Base-by-base conservation (phyloP, 78 protist genomes). In the Dictyostelium capitatum region DNA sequence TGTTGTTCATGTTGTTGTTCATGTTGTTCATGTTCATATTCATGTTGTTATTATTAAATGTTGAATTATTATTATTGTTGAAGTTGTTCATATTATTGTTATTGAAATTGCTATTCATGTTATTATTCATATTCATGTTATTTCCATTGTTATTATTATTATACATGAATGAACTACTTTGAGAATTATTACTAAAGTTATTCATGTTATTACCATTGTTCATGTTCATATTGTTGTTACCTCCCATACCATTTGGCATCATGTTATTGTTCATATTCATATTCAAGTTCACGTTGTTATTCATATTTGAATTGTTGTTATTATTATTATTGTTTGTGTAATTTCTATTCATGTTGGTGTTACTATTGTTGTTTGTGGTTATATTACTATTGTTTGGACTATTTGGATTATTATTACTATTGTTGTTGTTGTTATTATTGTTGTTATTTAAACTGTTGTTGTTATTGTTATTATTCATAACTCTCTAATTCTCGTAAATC, bases 391-490 rank as follows among this genome's bases (percentile, higher is more conserved):
- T 82, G 17, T 46, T 70, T 28, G 46, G 67, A 57, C 25, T 65
- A 62, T 56, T 56, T 3, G 5, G 17, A 56, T 56, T 56, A 56
- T 20, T 56, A 56, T 56, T 54, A 8, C 2, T 54, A 54, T 54
- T 54, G 19, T 54, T 19, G 15, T 9, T 20, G 19, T n/a, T 25
- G 4, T 62, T 62, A 10, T 62, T n/a, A 62, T 62, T 79, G 67
- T 25, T 78, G 14, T 50, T 51, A 54, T 56, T 78, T 23, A 6
- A 23, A 54, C 3, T 32, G 20, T 32, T 67, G 20, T 77, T 54
- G 47, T 53, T 77, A 57, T 77, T 72, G 7, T 8, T 47, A 25
- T 43, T 46, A n/a, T 73, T 73, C 53, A 62, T 80, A 25, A 37
- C 43, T 37, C 43, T 37, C 43, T 37, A 37, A 37, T 37, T 37